Evolutionary conservation across 306 rosid species (phyloP), one percentile per base, ranked within the genome.

Genomic region (Castanea crenata): DNA sequence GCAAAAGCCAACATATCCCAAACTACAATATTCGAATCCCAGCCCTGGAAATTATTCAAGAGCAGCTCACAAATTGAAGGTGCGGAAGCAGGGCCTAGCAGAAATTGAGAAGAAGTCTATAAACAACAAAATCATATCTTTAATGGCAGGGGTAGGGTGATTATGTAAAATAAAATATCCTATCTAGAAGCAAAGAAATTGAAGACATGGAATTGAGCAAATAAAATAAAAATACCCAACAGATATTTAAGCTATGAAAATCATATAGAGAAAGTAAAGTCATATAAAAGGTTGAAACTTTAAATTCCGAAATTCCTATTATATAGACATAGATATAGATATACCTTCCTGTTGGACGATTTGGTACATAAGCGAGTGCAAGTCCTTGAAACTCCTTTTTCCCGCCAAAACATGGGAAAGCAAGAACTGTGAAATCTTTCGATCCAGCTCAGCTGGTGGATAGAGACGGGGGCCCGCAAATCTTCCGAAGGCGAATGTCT

Each of bases 1-100:
- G 65, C 46, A 83, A 85, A 88, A 6, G 85, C 91, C 82, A 88
- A 73, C 23, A 32, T 61, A 83, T 88, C 89, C 91, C 91, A 88
- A 71, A 87, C 88, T 73, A 82, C 74, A 75, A 41, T 6, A 85
- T 61, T 83, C 6, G 82, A 82, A 65, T 81, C 79, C 91, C 89
- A 87, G 38, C 49, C 74, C 63, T 67, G 34, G 80, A 87, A 87
- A 32, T 59, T 80, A 79, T 35, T 35, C 74, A 46, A 62, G 38
- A 87, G 88, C 74, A 88, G 83, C 41, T 81, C 89, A 85, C 91
- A 85, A 29, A 83, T 67, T 32, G 74, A 74, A 41, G 81, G 74
- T 9, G 91, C 88, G 69, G 88, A 83, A 74, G 80, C 85, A 72
- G 76, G 72, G 57, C 91, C 91, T 88, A 77, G 29, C 81, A 83